These are phyloP conservation scores for Maudiozyma bulderi DNA, from an alignment of 805 yeast genomes.

Conservation along the genomic window DNA sequence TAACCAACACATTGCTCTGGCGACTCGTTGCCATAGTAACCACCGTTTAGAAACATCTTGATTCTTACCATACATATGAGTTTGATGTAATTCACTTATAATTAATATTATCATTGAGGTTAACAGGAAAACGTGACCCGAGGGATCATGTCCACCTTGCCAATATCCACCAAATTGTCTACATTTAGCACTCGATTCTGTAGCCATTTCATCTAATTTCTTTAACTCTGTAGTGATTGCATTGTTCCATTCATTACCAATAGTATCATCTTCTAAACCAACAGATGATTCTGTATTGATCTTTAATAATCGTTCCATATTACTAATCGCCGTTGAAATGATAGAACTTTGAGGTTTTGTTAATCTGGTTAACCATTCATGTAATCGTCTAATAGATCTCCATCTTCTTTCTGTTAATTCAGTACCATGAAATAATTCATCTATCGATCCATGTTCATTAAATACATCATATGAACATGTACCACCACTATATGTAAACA, in stretches of 20 bases:
- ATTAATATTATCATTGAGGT: constrained; percentile 37
- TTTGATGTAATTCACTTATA: constrained; percentile 42
- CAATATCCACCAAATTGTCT: constrained; percentile 55
- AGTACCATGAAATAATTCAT: constrained; percentile 3
- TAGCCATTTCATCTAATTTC: too few species aligned
- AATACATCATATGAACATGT: constrained; percentile 37
- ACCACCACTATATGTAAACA: constrained; percentile 80
- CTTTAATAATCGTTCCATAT: too few species aligned
- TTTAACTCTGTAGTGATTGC: background rate
- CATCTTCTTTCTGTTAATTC: constrained; percentile 12
- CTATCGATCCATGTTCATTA: constrained; percentile 4
- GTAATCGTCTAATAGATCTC: constrained; percentile 10
- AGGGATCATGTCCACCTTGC: constrained; percentile 91
- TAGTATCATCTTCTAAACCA: too few species aligned
- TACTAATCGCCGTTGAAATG: background rate
- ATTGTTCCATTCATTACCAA: background rate
- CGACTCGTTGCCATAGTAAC: background rate
- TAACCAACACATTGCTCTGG: background rate
- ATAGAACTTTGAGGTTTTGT: background rate
- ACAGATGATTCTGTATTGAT: too few species aligned
- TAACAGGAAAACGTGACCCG: constrained; percentile 83
- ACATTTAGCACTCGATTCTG: constrained; percentile 29
- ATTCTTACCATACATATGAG: too few species aligned
- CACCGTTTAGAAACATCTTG: too few species aligned
- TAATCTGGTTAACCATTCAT: background rate